phyloP scores from a whole-genome alignment of 768 basidiomycete species.

The Psilocybe sp. region DNA sequence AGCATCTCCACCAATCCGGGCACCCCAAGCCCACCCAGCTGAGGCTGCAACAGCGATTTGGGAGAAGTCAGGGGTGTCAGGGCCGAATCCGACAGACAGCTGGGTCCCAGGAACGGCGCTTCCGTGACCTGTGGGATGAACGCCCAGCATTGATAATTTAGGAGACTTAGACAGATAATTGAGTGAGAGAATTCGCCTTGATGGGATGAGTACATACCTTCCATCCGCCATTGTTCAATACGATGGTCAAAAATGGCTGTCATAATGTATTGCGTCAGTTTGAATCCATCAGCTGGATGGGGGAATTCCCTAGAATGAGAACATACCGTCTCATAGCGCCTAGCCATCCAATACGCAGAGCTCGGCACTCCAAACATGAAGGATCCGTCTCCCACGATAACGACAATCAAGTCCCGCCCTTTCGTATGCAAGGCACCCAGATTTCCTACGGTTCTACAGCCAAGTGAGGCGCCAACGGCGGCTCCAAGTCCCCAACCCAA shows the following conservation, averaged over 20 bases:
- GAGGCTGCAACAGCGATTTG: conserved; percentile 67
- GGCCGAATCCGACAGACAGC: conserved; percentile 65
- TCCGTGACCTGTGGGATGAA: conserved; percentile 60
- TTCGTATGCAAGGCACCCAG: conserved; percentile 13
- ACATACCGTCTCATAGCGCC: conserved; percentile 61
- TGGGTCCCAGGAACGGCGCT: conserved; percentile 40
- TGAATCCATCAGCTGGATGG: background rate
- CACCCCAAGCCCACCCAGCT: conserved; percentile 63
- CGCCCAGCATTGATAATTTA: conserved; percentile 59
- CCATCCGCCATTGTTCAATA: conserved; percentile 75
- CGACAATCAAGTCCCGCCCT: conserved; percentile 50
- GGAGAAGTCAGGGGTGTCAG: conserved; percentile 55
- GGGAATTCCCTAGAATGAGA: background rate
- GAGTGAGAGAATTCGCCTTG: background rate
- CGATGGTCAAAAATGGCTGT: conserved; percentile 68
- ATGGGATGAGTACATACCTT: conserved; percentile 32
- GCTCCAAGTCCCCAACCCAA: conserved; percentile 71
- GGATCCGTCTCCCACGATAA: conserved; percentile 68
- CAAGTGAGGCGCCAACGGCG: conserved; percentile 56
- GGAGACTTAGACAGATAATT: conserved; percentile 42
- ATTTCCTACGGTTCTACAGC: conserved; percentile 22
- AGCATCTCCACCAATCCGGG: conserved; percentile 27
- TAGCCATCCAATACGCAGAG: conserved; percentile 72
- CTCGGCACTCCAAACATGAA: conserved; percentile 67
- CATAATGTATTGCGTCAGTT: background rate